Evolutionary conservation across 352 stramenopile genomes (phyloP).

Genomic region (Globisporangium cederbergense): DNA sequence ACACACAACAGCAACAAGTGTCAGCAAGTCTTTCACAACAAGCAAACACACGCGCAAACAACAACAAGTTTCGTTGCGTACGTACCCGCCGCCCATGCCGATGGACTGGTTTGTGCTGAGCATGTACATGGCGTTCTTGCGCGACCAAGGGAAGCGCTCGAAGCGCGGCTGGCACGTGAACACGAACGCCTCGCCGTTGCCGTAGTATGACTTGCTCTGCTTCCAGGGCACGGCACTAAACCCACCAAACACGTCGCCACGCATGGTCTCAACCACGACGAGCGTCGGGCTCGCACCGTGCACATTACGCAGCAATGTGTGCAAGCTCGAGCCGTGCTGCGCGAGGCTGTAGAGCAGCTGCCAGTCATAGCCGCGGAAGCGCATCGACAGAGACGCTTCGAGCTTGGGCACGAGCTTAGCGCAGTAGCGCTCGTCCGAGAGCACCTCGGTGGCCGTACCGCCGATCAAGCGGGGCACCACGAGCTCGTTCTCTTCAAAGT

Average conservation of each 20-base stretch:
- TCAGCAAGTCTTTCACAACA: background rate
- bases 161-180: slow-evolving; percentile 62
- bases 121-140: slow-evolving; percentile 67
- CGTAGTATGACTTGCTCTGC: slow-evolving; percentile 58
- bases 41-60: background rate
- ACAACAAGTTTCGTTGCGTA: too few species aligned
- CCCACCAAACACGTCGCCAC: slow-evolving; percentile 63
- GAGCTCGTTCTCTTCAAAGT: slow-evolving; percentile 31
- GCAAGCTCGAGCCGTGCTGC: slow-evolving; percentile 67
- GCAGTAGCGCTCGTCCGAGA: slow-evolving; percentile 35
- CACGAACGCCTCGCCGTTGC: slow-evolving; percentile 67
- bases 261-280: slow-evolving; percentile 58
- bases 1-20: background rate
- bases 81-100: slow-evolving; percentile 71
- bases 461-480: slow-evolving; percentile 49
- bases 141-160: slow-evolving; percentile 60
- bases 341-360: slow-evolving; percentile 54
- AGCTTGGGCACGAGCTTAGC: slow-evolving; percentile 57
- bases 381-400: slow-evolving; percentile 46
- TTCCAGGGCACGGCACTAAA: slow-evolving; percentile 50
- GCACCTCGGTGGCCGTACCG: slow-evolving; percentile 35
- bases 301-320: slow-evolving; percentile 48
- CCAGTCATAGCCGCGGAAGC: slow-evolving; percentile 63
- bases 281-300: slow-evolving; percentile 40
- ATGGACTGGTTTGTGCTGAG: slow-evolving; percentile 63